Evolutionary conservation across 129 eudicot species (phyloP).

Genomic region (Escallonia herrerae): DNA sequence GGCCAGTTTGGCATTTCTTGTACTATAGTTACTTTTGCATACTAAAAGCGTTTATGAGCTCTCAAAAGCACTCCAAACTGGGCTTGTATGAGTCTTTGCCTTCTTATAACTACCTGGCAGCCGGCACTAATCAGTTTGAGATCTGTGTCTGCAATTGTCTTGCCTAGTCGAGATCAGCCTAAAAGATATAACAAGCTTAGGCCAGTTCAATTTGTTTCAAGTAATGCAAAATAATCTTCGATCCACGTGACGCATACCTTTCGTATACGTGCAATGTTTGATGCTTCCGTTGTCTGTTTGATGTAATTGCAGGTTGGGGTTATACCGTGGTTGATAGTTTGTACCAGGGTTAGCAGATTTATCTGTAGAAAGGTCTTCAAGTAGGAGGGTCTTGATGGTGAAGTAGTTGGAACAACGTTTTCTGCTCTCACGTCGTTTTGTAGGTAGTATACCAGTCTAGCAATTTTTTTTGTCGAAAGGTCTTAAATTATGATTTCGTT

Average conservation of each 20-base stretch:
- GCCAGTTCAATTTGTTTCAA: neutral
- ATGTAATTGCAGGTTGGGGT: slow-evolving; percentile 60
- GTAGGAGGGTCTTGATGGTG: slow-evolving; percentile 7
- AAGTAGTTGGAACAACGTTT: neutral
- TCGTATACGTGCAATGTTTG: neutral
- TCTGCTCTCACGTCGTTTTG: neutral
- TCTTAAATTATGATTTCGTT: slow-evolving; percentile 22
- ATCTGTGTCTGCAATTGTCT: neutral
- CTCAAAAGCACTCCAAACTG: no score
- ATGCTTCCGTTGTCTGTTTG: neutral
- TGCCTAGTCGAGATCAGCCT: neutral
- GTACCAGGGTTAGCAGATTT: slow-evolving; percentile 60
- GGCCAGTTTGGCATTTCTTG: no score
- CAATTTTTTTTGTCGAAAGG: slow-evolving; percentile 45
- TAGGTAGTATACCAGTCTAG: slow-evolving; percentile 38
- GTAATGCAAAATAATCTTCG: neutral
- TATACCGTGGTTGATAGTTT: slow-evolving; percentile 69
- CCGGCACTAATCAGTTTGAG: neutral
- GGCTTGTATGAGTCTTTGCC: no score
- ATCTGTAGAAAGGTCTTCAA: slow-evolving; percentile 46
- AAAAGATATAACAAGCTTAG: neutral
- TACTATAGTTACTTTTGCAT: no score
- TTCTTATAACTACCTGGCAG: no score
- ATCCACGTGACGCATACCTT: no score
- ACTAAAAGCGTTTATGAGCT: no score